Evolutionary conservation across 768 basidiomycete genomes (phyloP).

Genomic region (Sarcodon sp.): DNA sequence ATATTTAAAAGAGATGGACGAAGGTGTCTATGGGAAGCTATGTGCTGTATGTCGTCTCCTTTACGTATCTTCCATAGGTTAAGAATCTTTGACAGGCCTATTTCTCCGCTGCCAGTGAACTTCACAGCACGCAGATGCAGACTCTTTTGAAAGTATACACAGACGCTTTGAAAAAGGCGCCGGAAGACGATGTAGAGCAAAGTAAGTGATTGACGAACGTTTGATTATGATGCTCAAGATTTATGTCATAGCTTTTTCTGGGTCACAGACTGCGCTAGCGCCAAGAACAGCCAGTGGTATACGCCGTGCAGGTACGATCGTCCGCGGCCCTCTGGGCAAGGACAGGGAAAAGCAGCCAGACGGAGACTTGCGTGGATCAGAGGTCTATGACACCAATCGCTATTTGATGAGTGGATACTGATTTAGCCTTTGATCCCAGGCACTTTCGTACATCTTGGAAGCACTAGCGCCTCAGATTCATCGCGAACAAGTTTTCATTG

Average conservation of each 20-base stretch:
- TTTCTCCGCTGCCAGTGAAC: slow-evolving; percentile 73
- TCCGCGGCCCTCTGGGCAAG: slow-evolving; percentile 58
- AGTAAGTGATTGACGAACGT: background rate
- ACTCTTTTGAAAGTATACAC: slow-evolving; percentile 49
- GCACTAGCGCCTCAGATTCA: slow-evolving; percentile 68
- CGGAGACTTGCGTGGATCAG: slow-evolving; percentile 56
- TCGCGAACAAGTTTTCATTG: slow-evolving; percentile 78
- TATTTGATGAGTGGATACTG: background rate
- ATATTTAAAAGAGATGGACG: slow-evolving; percentile 95
- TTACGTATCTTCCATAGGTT: background rate
- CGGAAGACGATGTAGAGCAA: slow-evolving; percentile 56
- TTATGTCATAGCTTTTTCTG: slow-evolving; percentile 8
- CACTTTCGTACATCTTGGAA: slow-evolving; percentile 60
- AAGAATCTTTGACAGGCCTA: slow-evolving; percentile 48
- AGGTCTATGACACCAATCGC: slow-evolving; percentile 29
- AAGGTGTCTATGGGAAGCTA: slow-evolving; percentile 72
- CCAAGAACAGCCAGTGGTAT: slow-evolving; percentile 46
- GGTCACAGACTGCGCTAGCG: slow-evolving; percentile 22
- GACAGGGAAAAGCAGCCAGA: slow-evolving; percentile 45
- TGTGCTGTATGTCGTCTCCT: slow-evolving; percentile 56
- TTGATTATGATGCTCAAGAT: background rate
- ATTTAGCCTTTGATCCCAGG: slow-evolving; percentile 28
- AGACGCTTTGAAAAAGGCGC: slow-evolving; percentile 49
- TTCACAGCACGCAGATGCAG: slow-evolving; percentile 76
- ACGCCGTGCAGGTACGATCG: slow-evolving; percentile 74